Percentiles rank a stretch among this genome's conserved stretches.
These are phyloP conservation scores for Ilyonectria mors-panacis DNA, from an alignment of 2,329 filamentous ascomycete species.

Conservation along the genomic window DNA sequence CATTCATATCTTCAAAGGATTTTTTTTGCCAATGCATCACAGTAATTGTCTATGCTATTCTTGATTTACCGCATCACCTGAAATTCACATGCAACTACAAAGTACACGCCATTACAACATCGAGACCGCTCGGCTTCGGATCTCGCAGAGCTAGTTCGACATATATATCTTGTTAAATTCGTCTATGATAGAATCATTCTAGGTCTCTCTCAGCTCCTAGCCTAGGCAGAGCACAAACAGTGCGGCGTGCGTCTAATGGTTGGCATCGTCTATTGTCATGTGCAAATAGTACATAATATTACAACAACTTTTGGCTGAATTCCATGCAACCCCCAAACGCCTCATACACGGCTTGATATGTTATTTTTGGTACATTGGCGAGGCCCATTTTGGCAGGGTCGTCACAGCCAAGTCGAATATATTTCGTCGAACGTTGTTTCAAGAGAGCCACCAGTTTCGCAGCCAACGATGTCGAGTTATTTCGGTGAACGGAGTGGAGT, in stretches of 20 bases:
- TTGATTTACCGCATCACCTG: too few relatives aligned
- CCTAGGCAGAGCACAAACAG: background rate
- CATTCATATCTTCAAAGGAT: too few relatives aligned
- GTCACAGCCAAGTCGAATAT: background rate
- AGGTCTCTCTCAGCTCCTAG: background rate
- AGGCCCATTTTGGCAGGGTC: background rate
- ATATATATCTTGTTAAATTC: background rate
- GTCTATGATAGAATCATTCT: background rate
- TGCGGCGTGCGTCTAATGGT: background rate
- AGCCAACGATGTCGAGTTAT: background rate
- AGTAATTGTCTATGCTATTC: too few relatives aligned
- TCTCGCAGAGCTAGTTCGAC: too few relatives aligned
- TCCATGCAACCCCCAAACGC: slow-evolving; percentile 18
- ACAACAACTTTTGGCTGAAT: slow-evolving; percentile 9
- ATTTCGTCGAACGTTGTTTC: background rate
- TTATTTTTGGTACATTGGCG: background rate
- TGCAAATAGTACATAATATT: slow-evolving; percentile 26
- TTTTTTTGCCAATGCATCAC: too few relatives aligned
- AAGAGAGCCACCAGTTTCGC: background rate
- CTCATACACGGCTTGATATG: slow-evolving; percentile 15
- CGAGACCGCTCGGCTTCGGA: background rate
- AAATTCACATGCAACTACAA: too few relatives aligned
- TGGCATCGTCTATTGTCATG: background rate
- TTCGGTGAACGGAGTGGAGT: slow-evolving; percentile 28
- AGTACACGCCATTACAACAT: background rate